Evolutionary conservation across 306 rosid genomes (phyloP), one percentile per base, ranked within the genome.

Genomic region (Gleditsia sinensis): DNA sequence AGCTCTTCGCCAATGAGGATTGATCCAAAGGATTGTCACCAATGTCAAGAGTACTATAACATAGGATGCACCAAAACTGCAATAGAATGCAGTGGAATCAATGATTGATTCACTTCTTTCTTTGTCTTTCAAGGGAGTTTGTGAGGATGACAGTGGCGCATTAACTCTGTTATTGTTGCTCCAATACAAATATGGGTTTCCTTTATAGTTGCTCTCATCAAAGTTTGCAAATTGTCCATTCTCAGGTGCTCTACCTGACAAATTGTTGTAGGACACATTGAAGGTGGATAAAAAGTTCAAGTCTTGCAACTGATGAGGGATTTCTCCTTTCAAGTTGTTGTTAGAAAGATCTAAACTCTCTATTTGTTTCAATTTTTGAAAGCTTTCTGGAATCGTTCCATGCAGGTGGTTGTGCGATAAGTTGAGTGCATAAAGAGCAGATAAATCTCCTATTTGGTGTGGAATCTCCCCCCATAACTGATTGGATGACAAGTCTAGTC

Each of bases 271-370:
- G n/a, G n/a, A n/a, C n/a, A n/a, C n/a, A n/a, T n/a, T n/a, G n/a
- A n/a, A n/a, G n/a, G n/a, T n/a, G n/a, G n/a, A n/a, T n/a, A n/a
- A n/a, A n/a, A n/a, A n/a, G n/a, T n/a, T n/a, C n/a, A n/a, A n/a
- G n/a, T n/a, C n/a, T n/a, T n/a, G n/a, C n/a, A n/a, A n/a, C n/a
- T n/a, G n/a, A n/a, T n/a, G n/a, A n/a, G n/a, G n/a, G n/a, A n/a
- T n/a, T n/a, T n/a, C n/a, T n/a, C n/a, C n/a, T n/a, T 69, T 69
- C 5, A 80, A 33, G 37, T 75, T 75, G 30, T 78, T 61, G 69
- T 5, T 42, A 43, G 63, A 69, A 75, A 81, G 9, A 17, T 21
- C 8, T 63, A 7, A 75, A 37, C 9, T 33, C 39, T 7, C n/a
- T n/a, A n/a, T n/a, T n/a, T n/a, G n/a, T 32, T 8, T 13, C 2